Percentiles rank a stretch among this genome's conserved stretches.
These are phyloP conservation scores for Wallacemonas sp. DNA, from an alignment of 208 protist genomes.

Conservation along the genomic window DNA sequence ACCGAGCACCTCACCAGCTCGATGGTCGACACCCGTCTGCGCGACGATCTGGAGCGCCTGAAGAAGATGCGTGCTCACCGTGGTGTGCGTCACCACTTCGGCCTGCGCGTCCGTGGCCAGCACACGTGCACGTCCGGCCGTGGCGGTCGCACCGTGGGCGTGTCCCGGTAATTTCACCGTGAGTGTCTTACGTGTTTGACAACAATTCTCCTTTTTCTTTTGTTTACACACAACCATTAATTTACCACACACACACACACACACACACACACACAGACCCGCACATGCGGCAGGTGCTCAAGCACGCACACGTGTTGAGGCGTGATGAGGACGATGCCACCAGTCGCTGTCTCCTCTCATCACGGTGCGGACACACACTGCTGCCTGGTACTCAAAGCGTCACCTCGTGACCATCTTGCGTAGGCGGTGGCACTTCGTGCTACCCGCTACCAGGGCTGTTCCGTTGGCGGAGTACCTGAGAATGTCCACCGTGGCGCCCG, in stretches of 20 bases:
- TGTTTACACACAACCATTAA: too few species aligned
- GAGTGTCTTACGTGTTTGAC: neutral
- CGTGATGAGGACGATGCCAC: too few species aligned
- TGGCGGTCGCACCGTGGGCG: constrained; percentile 91
- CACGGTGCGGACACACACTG: too few species aligned
- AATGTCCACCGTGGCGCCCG: too few species aligned
- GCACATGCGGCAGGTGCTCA: too few species aligned
- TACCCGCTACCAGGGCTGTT: too few species aligned
- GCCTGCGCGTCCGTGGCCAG: constrained; percentile 99
- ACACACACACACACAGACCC: neutral
- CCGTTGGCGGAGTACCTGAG: too few species aligned
- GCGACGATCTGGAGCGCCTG: constrained; percentile 99
- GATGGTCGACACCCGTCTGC: constrained; percentile 96
- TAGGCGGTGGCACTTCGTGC: too few species aligned
- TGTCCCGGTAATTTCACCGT: constrained; percentile 31
- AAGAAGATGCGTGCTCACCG: constrained; percentile 99
- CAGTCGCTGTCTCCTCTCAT: too few species aligned
- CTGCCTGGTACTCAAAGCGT: too few species aligned
- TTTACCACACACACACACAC: neutral
- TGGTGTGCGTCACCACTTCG: constrained; percentile 99
- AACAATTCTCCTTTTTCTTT: constrained; percentile 2
- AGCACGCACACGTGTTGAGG: too few species aligned
- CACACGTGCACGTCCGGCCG: constrained; percentile 99
- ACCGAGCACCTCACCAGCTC: constrained; percentile 97
- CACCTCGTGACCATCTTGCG: too few species aligned